Evolutionary conservation across 208 protist genomes (phyloP).

Genomic region (Trypanosoma mega): DNA sequence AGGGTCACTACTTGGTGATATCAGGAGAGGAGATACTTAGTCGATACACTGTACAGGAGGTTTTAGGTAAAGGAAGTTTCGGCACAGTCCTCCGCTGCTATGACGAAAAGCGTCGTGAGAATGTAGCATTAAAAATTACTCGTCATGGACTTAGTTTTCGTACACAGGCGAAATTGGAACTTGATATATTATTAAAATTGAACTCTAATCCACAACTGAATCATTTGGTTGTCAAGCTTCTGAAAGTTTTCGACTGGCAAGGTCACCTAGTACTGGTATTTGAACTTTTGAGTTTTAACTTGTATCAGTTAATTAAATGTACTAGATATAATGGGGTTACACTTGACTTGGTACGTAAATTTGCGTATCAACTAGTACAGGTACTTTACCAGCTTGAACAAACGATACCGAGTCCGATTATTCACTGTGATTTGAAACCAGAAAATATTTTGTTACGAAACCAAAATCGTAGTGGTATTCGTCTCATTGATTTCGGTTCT

Average conservation of each 20-base stretch:
- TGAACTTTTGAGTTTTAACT: constrained; percentile 96
- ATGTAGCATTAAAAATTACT: constrained; percentile 90
- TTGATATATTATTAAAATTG: constrained; percentile 79
- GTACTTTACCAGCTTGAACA: constrained; percentile 88
- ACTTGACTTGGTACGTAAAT: constrained; percentile 89
- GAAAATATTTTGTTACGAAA: constrained; percentile 93
- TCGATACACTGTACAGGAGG: constrained; percentile 84
- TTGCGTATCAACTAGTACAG: constrained; percentile 93
- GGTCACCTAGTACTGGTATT: constrained; percentile 97
- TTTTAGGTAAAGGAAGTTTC: constrained; percentile 90
- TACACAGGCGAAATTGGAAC: constrained; percentile 81
- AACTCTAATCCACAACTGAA: constrained; percentile 62
- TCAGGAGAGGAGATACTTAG: constrained; percentile 79
- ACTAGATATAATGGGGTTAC: constrained; percentile 88
- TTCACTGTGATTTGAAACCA: constrained; percentile 98
- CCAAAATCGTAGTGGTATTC: constrained; percentile 90
- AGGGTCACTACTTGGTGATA: constrained; percentile 88
- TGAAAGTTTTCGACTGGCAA: constrained; percentile 90
- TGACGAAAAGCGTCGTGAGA: constrained; percentile 76
- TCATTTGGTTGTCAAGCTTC: constrained; percentile 78
- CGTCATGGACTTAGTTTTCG: constrained; percentile 80
- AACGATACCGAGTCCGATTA: constrained; percentile 89
- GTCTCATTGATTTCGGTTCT: constrained; percentile 98
- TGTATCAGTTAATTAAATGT: constrained; percentile 96
- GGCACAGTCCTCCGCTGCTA: constrained; percentile 89